phyloP scores from a whole-genome alignment of 768 basidiomycete species.

The Pleurotus giganteus region DNA sequence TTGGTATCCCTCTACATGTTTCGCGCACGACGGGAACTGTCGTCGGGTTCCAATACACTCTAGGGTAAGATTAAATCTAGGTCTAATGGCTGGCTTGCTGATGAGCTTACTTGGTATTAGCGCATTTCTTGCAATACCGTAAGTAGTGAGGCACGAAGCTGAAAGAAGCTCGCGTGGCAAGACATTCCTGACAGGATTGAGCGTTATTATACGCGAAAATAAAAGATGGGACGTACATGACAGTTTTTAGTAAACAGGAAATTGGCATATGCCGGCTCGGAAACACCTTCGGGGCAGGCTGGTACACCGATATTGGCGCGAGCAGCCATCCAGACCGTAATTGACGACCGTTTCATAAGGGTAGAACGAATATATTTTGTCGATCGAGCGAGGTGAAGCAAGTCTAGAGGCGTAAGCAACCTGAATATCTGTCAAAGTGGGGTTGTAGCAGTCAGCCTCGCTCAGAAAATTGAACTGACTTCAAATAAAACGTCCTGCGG shows the following conservation, averaged over 20 bases:
- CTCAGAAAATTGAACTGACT: background rate
- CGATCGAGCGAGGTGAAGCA: background rate
- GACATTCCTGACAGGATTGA: background rate
- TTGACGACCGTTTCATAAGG: background rate
- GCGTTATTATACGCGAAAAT: background rate
- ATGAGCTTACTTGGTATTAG: background rate
- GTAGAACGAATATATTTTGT: background rate
- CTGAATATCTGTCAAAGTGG: background rate
- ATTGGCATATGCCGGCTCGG: background rate
- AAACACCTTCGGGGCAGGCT: background rate
- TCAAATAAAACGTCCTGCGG: background rate
- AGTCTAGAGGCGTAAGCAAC: background rate
- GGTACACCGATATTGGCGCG: background rate
- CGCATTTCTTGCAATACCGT: background rate
- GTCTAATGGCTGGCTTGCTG: background rate
- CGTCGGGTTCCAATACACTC: no score
- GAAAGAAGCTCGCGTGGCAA: constrained; percentile 3
- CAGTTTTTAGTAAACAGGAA: background rate
- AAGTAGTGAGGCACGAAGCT: background rate
- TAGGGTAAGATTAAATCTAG: background rate
- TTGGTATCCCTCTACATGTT: no score
- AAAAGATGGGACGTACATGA: background rate
- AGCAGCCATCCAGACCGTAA: background rate
- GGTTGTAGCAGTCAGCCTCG: background rate
- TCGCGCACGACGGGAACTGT: no score